Evolutionary conservation across 2,329 filamentous ascomycete species (phyloP), one percentile per base, ranked within the genome.

Genomic region (Diplodia intermedia): DNA sequence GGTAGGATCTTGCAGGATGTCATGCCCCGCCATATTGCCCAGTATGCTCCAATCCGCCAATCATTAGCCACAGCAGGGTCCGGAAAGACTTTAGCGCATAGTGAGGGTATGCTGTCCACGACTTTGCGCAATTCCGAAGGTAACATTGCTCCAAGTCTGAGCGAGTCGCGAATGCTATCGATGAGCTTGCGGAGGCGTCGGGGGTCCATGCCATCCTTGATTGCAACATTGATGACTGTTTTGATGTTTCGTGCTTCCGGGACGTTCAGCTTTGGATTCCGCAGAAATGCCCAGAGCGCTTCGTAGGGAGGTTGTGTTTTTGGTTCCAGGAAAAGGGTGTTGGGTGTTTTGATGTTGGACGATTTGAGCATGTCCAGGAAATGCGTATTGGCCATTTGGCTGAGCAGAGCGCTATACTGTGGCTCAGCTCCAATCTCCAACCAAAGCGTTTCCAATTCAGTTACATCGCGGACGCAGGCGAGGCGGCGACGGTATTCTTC

Each of bases 1-100:
- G 56, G n/a, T 3, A 61, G 3, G 33, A 31, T 23, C n/a, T 38
- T 57, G 65, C 65, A 57, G 11, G 36, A 50, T 14, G n/a, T 23
- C 43, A 67, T 9, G 14, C 33, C 66, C 33, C 26, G 31, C 66
- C 66, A 67, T n/a, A 67, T 67, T 11, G 47, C 50, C 56, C 66
- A 36, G 49, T 67, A 67, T 6, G 36, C 66, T 12, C 23, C 36
- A 18, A 67, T 47, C 11, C 33, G 33, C 66, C 66, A 67, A 6
- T 29, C 15, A 8, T 49, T 52, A 14, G 36, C 33, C 11, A 29
- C 8, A 15, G 11, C 9, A 8, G 12, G 29, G 8, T 33, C 14
- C 3, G 15, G 18, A 36, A 26, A 55, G 4, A 26, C n/a, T 14
- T 55, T 23, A 8, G 33, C 50, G 9, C 33, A 65, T 23, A 65